Percentiles rank a stretch among this genome's conserved stretches.
These are phyloP conservation scores for Lojkania enalia DNA, from an alignment of 2,329 filamentous ascomycete species.

Conservation along the genomic window DNA sequence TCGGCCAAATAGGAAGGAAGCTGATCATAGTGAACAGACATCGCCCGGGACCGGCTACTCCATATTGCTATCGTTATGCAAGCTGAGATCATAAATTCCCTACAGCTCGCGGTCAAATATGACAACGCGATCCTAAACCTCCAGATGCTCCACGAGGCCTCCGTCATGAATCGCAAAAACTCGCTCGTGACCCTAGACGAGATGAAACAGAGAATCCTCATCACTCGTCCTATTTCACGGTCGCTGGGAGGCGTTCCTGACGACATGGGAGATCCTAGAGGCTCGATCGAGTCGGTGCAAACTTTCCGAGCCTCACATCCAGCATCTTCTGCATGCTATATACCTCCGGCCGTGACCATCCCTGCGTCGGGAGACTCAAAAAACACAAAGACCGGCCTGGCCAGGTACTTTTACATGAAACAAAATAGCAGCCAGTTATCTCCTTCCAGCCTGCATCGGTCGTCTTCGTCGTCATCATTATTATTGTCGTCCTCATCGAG, in stretches of 20 bases:
- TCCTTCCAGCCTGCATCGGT: slow-evolving; percentile 6
- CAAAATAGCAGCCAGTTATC: slow-evolving; percentile 18
- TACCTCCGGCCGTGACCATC: slow-evolving; percentile 26
- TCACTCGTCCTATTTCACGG: slow-evolving; percentile 25
- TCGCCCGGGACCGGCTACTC: slow-evolving; percentile 41
- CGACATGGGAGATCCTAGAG: slow-evolving; percentile 4
- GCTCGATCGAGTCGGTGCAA: slow-evolving; percentile 17
- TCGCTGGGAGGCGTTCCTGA: slow-evolving; percentile 15
- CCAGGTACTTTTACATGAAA: slow-evolving; percentile 28
- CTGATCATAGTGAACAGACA: slow-evolving; percentile 28
- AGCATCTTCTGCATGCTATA: slow-evolving; percentile 19
- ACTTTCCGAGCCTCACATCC: slow-evolving; percentile 18
- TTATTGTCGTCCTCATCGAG: slow-evolving; percentile 7
- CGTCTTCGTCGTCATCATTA: slow-evolving; percentile 2
- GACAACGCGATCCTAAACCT: slow-evolving; percentile 41
- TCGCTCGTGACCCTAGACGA: slow-evolving; percentile 41
- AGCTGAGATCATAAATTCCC: slow-evolving; percentile 44
- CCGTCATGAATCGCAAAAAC: slow-evolving; percentile 39
- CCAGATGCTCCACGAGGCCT: slow-evolving; percentile 41
- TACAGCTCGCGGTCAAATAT: slow-evolving; percentile 44
- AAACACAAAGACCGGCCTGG: slow-evolving; percentile 22
- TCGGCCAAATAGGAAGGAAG: slow-evolving; percentile 13
- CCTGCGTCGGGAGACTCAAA: slow-evolving; percentile 14
- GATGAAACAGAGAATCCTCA: slow-evolving; percentile 43
- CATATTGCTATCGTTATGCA: slow-evolving; percentile 47